Evolutionary conservation across 2,329 filamentous ascomycete species (phyloP), one percentile per base, ranked within the genome.

Genomic region (Kalmusia sp.): DNA sequence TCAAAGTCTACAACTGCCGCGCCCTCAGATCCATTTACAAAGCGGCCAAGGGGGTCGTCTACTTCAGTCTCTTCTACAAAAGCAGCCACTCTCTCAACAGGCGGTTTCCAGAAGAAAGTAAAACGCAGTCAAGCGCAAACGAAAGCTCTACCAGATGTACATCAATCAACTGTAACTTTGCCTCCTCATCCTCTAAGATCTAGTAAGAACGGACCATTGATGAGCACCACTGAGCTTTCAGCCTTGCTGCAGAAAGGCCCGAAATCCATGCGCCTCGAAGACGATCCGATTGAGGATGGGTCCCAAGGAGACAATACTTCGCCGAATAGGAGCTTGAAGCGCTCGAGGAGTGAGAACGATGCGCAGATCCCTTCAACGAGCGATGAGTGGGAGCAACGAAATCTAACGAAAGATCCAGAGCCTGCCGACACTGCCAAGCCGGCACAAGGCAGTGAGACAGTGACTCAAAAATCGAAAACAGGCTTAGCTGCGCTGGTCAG

Each of bases 331-430:
- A 30, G 28, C 19, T 34, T 46, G 12, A 35, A 34, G 24, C 69
- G 71, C 28, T 64, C 70, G 1, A 52, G 64, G 21, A 69, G 66
- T 41, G 68, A 65, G 27, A 73, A 72, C 37, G 70, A 73, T 28
- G 67, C 69, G 2, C 67, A 68, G 0, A 69, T 72, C 14, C 68
- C 70, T 2, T 67, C 63, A 19, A 57, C 60, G 11, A 62, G 63
- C 30, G 60, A 63, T 2, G 62, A 62, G 6, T 72, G 71, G 71
- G 70, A 70, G 34, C 53, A 57, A 43, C 47, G 55, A 12, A 72
- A 71, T 46, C 17, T 69, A 3, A 53, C 61, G 4, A 67, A 58
- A 17, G 14, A 50, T 1, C 27, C 45, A 15, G 53, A 37, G 24
- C 6, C 28, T 3, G 28, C 25, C 4, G 49, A 14, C 15, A 35